Evolutionary conservation across 177 flowering plant species (phyloP).

Genomic region (Vitis hybrid): DNA sequence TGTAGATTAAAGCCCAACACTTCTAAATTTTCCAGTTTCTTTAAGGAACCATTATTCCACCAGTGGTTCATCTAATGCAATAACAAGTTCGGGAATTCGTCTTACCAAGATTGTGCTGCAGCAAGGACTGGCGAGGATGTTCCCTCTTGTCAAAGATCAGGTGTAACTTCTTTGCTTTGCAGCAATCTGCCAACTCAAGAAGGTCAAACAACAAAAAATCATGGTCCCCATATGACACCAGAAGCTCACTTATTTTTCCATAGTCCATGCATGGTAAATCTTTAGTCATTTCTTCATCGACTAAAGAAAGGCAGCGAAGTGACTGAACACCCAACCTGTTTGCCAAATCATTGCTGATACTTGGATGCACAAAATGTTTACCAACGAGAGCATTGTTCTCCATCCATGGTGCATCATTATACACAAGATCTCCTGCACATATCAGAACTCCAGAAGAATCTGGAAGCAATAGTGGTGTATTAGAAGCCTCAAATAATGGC

Average conservation of each 20-base stretch:
- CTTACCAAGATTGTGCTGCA: conserved; percentile 92
- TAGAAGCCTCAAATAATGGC: conserved; percentile 37
- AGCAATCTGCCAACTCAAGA: conserved; percentile 95
- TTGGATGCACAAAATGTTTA: conserved; percentile 69
- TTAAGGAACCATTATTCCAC: not conserved
- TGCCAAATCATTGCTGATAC: conserved; percentile 80
- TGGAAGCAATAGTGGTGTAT: conserved; percentile 55
- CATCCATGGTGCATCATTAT: conserved; percentile 99
- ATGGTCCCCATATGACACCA: conserved; percentile 52
- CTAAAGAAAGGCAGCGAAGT: conserved; percentile 79
- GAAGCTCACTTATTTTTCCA: conserved; percentile 60
- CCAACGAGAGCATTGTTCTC: conserved; percentile 50
- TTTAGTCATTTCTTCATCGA: conserved; percentile 80
- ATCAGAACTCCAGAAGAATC: conserved; percentile 71
- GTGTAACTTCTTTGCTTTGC: conserved; percentile 79
- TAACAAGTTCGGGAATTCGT: not conserved
- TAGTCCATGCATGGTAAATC: conserved; percentile 94
- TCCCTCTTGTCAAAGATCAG: conserved; percentile 81
- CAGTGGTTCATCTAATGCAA: not conserved
- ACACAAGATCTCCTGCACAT: conserved; percentile 61
- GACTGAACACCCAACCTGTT: conserved; percentile 77
- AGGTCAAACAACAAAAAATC: conserved; percentile 83
- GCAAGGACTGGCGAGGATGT: conserved; percentile 75
- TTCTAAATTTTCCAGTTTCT: not conserved
- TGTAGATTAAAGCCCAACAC: not conserved